Percentiles rank a stretch among this genome's conserved stretches.
These are phyloP conservation scores for Aspergillus sp. DNA, from an alignment of 2,329 filamentous ascomycete species.

Conservation along the genomic window DNA sequence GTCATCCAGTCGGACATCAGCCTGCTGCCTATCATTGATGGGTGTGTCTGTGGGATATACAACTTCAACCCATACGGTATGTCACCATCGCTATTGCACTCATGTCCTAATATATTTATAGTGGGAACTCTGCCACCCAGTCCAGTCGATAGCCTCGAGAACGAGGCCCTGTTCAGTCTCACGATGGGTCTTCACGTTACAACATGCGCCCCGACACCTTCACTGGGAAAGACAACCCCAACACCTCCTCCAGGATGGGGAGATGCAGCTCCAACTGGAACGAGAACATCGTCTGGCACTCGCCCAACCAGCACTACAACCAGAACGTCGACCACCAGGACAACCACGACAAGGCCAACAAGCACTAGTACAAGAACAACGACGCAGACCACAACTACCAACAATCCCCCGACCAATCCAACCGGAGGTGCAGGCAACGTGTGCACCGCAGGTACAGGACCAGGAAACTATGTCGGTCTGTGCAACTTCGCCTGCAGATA, in stretches of 20 bases:
- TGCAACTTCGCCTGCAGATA: conserved; percentile 32
- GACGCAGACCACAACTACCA: not conserved
- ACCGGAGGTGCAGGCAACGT: conserved; percentile 14
- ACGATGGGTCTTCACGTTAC: conserved; percentile 20
- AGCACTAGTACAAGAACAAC: not conserved
- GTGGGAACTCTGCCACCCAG: conserved; percentile 25
- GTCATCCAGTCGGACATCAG: conserved; percentile 49
- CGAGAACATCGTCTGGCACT: not conserved
- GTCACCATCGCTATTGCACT: not conserved
- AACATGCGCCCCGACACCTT: conserved; percentile 24
- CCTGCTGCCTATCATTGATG: conserved; percentile 49
- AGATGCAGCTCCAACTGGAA: not conserved
- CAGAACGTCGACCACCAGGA: not conserved
- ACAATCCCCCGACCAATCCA: not conserved
- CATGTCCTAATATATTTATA: not conserved
- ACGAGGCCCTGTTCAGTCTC: conserved; percentile 23
- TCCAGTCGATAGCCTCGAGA: conserved; percentile 19
- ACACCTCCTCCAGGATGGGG: conserved; percentile 6
- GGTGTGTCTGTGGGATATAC: conserved; percentile 53
- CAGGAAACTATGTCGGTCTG: conserved; percentile 30
- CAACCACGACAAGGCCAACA: not conserved
- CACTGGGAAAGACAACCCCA: conserved; percentile 12
- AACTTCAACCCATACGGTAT: conserved; percentile 56
- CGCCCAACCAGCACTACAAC: not conserved
- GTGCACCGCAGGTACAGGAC: conserved; percentile 29